phyloP scores from a whole-genome alignment of 2,329 filamentous ascomycete genomes.

The Aspergillus sp. region DNA sequence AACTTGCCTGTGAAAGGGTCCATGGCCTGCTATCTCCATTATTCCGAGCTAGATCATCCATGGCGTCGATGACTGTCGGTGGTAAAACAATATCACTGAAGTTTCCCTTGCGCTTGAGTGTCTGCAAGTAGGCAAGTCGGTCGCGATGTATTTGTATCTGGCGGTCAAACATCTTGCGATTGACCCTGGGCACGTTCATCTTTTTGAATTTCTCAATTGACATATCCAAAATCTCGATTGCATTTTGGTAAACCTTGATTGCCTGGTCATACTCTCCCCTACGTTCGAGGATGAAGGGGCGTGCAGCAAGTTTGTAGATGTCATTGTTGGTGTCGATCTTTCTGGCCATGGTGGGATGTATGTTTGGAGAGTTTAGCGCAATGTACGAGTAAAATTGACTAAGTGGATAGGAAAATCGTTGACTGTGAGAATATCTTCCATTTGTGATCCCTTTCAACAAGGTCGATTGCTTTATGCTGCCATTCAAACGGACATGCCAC shows the following conservation, averaged over 20 bases:
- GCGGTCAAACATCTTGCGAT: slow-evolving; percentile 20
- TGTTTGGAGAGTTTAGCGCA: too few species aligned
- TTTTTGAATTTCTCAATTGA: slow-evolving; percentile 14
- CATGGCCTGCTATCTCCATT: slow-evolving; percentile 2
- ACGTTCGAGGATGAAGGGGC: slow-evolving; percentile 11
- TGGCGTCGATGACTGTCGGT: slow-evolving; percentile 11
- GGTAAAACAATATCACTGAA: slow-evolving; percentile 14
- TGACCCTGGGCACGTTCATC: slow-evolving; percentile 10
- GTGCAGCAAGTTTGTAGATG: neutral
- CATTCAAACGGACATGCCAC: too few species aligned
- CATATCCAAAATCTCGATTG: slow-evolving; percentile 9
- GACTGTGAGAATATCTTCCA: too few species aligned
- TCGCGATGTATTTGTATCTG: slow-evolving; percentile 17
- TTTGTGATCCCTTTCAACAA: too few species aligned
- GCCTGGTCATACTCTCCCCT: slow-evolving; percentile 15
- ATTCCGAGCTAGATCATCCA: slow-evolving; percentile 7
- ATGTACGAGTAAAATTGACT: too few species aligned
- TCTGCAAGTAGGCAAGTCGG: slow-evolving; percentile 14
- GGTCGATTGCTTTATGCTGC: too few species aligned
- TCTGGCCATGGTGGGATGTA: neutral
- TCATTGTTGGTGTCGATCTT: neutral
- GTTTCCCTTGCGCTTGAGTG: slow-evolving; percentile 10
- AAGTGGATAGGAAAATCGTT: too few species aligned
- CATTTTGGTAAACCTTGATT: slow-evolving; percentile 10
- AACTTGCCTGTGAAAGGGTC: slow-evolving; percentile 11